Evolutionary conservation across 768 basidiomycete species (phyloP).

Genomic region (Leccinum imitatum): DNA sequence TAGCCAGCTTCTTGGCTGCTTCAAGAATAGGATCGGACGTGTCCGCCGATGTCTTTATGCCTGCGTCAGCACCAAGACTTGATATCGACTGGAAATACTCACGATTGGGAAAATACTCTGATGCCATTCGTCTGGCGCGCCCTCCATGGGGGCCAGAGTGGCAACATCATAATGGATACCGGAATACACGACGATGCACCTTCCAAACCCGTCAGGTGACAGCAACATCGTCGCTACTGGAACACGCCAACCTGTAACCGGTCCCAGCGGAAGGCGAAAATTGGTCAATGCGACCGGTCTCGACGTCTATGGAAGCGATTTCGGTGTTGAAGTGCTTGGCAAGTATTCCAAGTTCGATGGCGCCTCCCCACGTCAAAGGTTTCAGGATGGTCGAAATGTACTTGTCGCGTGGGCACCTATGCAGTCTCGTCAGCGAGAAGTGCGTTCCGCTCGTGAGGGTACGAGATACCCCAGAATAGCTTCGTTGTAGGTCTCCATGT

Average conservation of each 20-base stretch:
- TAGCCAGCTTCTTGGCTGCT: slow-evolving; percentile 72
- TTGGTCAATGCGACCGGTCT: slow-evolving; percentile 85
- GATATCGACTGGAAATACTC: slow-evolving; percentile 18
- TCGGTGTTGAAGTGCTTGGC: slow-evolving; percentile 80
- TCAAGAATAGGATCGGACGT: slow-evolving; percentile 54
- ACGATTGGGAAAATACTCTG: slow-evolving; percentile 77
- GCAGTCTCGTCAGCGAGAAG: neutral
- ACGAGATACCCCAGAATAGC: slow-evolving; percentile 78
- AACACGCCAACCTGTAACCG: slow-evolving; percentile 29
- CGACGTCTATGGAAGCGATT: slow-evolving; percentile 88
- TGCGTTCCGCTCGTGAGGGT: neutral
- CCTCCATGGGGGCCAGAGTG: slow-evolving; percentile 72
- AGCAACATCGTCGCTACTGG: neutral
- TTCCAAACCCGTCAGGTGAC: slow-evolving; percentile 23
- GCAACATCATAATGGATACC: slow-evolving; percentile 97
- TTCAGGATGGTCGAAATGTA: slow-evolving; percentile 84
- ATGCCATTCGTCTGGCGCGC: slow-evolving; percentile 85
- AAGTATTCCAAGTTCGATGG: slow-evolving; percentile 88
- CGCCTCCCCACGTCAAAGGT: slow-evolving; percentile 89
- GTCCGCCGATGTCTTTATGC: slow-evolving; percentile 27
- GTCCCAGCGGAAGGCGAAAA: slow-evolving; percentile 50
- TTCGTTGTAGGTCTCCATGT: slow-evolving; percentile 75
- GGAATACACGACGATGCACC: slow-evolving; percentile 84
- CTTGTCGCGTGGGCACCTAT: slow-evolving; percentile 54
- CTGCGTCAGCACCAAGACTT: slow-evolving; percentile 25